Base-by-base conservation (phyloP, 2,329 filamentous ascomycete species). In the Aquanectria penicillioides region DNA sequence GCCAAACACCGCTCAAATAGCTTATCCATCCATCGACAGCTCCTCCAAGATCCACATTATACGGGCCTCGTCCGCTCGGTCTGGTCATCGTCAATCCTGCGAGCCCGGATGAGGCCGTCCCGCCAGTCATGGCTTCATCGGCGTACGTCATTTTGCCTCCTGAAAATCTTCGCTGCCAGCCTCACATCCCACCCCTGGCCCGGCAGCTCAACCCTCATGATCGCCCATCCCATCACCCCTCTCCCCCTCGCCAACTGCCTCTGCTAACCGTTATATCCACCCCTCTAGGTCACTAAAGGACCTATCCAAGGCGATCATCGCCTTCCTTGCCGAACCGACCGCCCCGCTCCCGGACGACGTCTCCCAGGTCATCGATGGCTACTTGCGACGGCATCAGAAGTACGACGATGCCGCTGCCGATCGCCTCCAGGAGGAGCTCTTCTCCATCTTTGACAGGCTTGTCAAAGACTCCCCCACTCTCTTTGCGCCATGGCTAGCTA, bases 401-500 rank as follows among this genome's bases (percentile, higher is more conserved):
- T 83, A 86, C 63, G 91, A 94, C 68, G 89, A 92, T 48, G 77
- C 82, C 54, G 82, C 87, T 34, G 83, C 87, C n/a, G 89, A 92
- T 64, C 86, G 88, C 56, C 81, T 93, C 47, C 87, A 93, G 61
- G 90, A 93, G 34, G 91, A 93, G 67, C 81, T 95, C 7, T 78
- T 89, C 34, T 75, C 81, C 20, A 82, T 92, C 51, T 93, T 89
- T 77, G 81, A 88, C 57, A 87, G 84, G 69, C 80, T 86, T 63
- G 85, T 94, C 58, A 80, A 81, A 20, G 82, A 83, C 28, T 80
- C 81, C 20, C 78, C 84, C 3, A 73, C 82, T 47, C 85, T 86
- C 65, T 84, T 86, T 71, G 86, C 85, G 8, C 77, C 86, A n/a
- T 95, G 94, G 75, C 80, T 94, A 15, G 83, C 84, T 46, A 82